These are phyloP conservation scores for Aspergillus sclerotialis DNA, from an alignment of 2,329 filamentous ascomycete species.

Conservation along the genomic window DNA sequence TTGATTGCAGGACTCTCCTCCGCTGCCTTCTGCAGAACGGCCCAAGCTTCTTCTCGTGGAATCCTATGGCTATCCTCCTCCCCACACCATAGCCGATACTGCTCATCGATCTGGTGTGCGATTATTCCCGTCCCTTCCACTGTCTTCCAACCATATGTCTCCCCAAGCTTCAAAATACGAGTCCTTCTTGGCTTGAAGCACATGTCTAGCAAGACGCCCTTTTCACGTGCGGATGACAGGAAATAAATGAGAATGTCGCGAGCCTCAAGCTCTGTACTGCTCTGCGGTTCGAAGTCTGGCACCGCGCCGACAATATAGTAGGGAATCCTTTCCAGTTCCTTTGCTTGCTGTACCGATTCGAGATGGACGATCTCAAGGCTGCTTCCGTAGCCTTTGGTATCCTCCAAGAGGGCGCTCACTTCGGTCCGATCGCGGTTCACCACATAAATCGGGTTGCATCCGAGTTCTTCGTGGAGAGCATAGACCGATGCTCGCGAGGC, in stretches of 20 bases:
- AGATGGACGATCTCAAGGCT: slow-evolving; percentile 23
- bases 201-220: slow-evolving; percentile 37
- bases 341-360: slow-evolving; percentile 17
- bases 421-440: slow-evolving; percentile 29
- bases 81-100: slow-evolving; percentile 34
- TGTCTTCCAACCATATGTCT: slow-evolving; percentile 25
- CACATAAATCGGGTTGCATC: slow-evolving; percentile 27
- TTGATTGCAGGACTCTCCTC: slow-evolving; percentile 30
- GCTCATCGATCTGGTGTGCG: slow-evolving; percentile 35
- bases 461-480: slow-evolving; percentile 21
- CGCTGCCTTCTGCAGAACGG: slow-evolving; percentile 23
- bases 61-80: slow-evolving; percentile 18
- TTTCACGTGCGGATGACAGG: slow-evolving; percentile 16
- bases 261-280: slow-evolving; percentile 19
- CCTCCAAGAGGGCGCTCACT: slow-evolving; percentile 19
- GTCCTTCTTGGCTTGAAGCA: slow-evolving; percentile 38
- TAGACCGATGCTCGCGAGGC: slow-evolving; percentile 37
- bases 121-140: slow-evolving; percentile 38
- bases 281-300: slow-evolving; percentile 30
- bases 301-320: slow-evolving; percentile 35
- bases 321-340: slow-evolving; percentile 14
- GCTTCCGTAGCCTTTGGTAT: slow-evolving; percentile 7
- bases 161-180: slow-evolving; percentile 28
- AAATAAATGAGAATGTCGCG: slow-evolving; percentile 20
- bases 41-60: slow-evolving; percentile 24